Evolutionary conservation across 1,284 basidiomycete species (phyloP), one percentile per base, ranked within the genome.

Genomic region (Cryptococcus sp.): DNA sequence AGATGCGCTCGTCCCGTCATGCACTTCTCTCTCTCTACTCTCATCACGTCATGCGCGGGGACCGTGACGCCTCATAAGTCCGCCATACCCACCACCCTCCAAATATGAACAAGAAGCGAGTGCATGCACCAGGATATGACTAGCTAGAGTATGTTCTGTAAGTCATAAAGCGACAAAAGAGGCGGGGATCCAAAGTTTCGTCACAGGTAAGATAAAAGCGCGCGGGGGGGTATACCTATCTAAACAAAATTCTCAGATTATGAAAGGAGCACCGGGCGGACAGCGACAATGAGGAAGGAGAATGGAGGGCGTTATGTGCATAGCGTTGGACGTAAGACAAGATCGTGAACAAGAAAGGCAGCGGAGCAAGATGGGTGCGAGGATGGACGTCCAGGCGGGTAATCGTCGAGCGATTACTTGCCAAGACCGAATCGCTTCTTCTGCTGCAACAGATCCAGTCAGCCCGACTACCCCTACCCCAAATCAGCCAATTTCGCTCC

Each of bases 351-450:
- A 33, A 36, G 50, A n/a, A 8, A 42, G 20, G 43, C 24, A 18
- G 23, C 15, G 21, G 13, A 36, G 35, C 11, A 47, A 33, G 28
- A 23, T 18, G 50, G 35, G 39, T 38, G 21, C 24, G 23, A 40
- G 33, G 33, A 28, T 28, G 23, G 45, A 16, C 24, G 23, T 18
- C 46, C 11, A 53, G 38, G 28, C 44, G 21, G 21, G 38, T 38
- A 21, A 11, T 35, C 28, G 23, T 36, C 46, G n/a, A 43, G 21
- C 16, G 23, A 18, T 50, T 69, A 73, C 60, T 73, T 75, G 63
- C 74, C 74, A 42, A 76, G 65, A 56, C 74, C 74, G 64, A 76
- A 76, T 54, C 74, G 68, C 67, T 76, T 76, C 65, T 67, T 66
- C 54, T 61, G 60, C 54, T 60, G 35, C 13, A 16, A 8, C 21